Evolutionary conservation across 2,329 filamentous ascomycete species (phyloP), one percentile per base, ranked within the genome.

Genomic region (Delphinella strobiligena): DNA sequence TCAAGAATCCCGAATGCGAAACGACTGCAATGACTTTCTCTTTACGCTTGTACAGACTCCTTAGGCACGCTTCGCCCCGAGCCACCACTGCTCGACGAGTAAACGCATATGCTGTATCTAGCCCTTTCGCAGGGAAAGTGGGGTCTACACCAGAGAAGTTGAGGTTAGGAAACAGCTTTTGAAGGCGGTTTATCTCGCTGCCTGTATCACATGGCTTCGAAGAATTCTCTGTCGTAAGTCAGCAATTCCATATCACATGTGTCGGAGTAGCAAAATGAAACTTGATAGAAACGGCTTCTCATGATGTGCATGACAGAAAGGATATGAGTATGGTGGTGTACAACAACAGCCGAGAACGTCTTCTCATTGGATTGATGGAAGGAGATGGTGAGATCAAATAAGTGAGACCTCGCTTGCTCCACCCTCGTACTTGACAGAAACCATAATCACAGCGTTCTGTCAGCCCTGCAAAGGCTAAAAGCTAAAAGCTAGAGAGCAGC

Each of bases 11-110:
- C 2, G 77, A 75, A 57, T 82, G 78, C 2, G 72, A 73, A 3
- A 82, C 75, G 0, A 82, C 76, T 8, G 78, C 65, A 39, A 82
- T 67, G 37, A 77, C 63, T 48, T 74, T 73, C 56, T 82, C 77
- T 0, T 70, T 67, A 1, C 77, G 64, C 10, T 49, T 47, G 44
- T 69, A 63, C 17, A 82, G 61, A 18, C 63, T 61, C 22, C 60
- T 56, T 2, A 81, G 62, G 31, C 64, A 66, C 0, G 57, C 54
- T 47, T 70, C 67, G 0, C 69, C 78, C 10, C 79, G 71, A 0
- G 60, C 61, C 3, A 80, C 54, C 29, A 82, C 66, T 18, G 71
- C 68, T 3, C 52, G 50, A 30, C 63, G 63, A 2, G 64, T 72
- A 58, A 71, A 74, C 14, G 66, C 69, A 54, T 79, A 82, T 5